phyloP scores from a whole-genome alignment of 2,329 filamentous ascomycete genomes.

The Incumbomyces delicatus region DNA sequence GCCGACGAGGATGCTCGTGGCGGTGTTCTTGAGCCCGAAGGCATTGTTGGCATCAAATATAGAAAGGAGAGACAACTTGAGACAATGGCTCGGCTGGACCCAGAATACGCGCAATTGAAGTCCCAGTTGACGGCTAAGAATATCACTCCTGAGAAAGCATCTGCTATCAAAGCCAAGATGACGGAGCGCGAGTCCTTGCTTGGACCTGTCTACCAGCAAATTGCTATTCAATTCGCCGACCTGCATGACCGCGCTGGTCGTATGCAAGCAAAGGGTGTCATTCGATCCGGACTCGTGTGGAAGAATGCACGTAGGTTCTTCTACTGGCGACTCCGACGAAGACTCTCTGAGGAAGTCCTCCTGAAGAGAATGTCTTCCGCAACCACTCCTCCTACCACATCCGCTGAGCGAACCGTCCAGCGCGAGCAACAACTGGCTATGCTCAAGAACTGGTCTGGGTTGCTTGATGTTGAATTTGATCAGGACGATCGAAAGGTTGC shows the following conservation, averaged over 20 bases:
- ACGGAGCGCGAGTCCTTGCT: conserved; percentile 75
- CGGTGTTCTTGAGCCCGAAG: conserved; percentile 95
- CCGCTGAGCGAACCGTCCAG: conserved; percentile 37
- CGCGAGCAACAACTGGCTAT: conserved; percentile 62
- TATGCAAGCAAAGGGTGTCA: conserved; percentile 96
- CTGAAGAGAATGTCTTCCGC: conserved; percentile 68
- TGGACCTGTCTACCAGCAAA: conserved; percentile 86
- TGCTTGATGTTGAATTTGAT: conserved; percentile 59
- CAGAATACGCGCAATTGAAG: conserved; percentile 72
- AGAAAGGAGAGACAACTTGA: conserved; percentile 93
- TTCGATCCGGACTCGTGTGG: conserved; percentile 78
- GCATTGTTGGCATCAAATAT: conserved; percentile 98
- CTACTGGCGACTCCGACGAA: conserved; percentile 97
- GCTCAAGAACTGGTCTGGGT: conserved; percentile 72
- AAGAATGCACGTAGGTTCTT: conserved; percentile 89
- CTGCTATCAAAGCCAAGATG: conserved; percentile 75
- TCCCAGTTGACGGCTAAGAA: conserved; percentile 61
- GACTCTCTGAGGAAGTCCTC: conserved; percentile 95
- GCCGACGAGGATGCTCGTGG: conserved; percentile 89
- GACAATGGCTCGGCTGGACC: conserved; percentile 90
- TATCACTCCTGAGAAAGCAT: conserved; percentile 63
- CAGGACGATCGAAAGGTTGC: conserved; percentile 74
- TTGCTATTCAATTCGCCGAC: conserved; percentile 94
- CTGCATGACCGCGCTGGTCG: conserved; percentile 92
- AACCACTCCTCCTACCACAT: conserved; percentile 28